Conservation (phyloP, 2,329 filamentous ascomycete genomes). For the Aspergillus ochraceus region DNA sequence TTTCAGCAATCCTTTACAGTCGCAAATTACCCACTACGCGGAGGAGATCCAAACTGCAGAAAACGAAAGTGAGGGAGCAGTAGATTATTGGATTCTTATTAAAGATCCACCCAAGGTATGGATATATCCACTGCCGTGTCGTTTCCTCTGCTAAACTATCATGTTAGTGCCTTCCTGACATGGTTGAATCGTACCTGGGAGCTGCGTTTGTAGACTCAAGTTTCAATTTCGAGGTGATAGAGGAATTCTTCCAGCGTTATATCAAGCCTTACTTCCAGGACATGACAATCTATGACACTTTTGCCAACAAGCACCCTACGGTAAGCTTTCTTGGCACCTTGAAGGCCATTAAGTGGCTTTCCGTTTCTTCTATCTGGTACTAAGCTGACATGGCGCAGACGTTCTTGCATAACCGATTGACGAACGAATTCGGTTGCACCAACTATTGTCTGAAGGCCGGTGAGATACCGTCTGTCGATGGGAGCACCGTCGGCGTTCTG, state of each 20-base stretch:
- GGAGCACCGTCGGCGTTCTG: conserved; percentile 55
- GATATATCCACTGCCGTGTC: background rate
- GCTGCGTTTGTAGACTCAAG: conserved; percentile 87
- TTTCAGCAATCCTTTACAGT: conserved; percentile 37
- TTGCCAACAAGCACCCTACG: conserved; percentile 81
- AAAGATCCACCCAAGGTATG: conserved; percentile 45
- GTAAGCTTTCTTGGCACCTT: conserved; percentile 28
- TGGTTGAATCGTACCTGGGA: conserved; percentile 85
- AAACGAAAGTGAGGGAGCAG: conserved; percentile 29
- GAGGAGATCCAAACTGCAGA: conserved; percentile 38
- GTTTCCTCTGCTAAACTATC: conserved; percentile 1
- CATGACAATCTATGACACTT: conserved; percentile 84
- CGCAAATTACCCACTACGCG: conserved; percentile 52
- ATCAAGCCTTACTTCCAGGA: conserved; percentile 78
- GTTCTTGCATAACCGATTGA: conserved; percentile 64
- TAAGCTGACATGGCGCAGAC: conserved; percentile 48
- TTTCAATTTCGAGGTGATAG: conserved; percentile 73
- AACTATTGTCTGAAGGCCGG: conserved; percentile 53
- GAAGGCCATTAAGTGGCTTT: background rate
- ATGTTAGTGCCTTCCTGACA: conserved; percentile 68
- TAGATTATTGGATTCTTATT: conserved; percentile 46
- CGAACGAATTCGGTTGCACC: conserved; percentile 64
- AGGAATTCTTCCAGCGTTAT: conserved; percentile 73
- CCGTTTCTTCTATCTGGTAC: background rate
- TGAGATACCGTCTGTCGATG: conserved; percentile 47